A percentile compares a stretch with the other conserved stretches of the same genome.
phyloP scores from a whole-genome alignment of 83 land plant species.

The Diphasiastrum complanatum region DNA sequence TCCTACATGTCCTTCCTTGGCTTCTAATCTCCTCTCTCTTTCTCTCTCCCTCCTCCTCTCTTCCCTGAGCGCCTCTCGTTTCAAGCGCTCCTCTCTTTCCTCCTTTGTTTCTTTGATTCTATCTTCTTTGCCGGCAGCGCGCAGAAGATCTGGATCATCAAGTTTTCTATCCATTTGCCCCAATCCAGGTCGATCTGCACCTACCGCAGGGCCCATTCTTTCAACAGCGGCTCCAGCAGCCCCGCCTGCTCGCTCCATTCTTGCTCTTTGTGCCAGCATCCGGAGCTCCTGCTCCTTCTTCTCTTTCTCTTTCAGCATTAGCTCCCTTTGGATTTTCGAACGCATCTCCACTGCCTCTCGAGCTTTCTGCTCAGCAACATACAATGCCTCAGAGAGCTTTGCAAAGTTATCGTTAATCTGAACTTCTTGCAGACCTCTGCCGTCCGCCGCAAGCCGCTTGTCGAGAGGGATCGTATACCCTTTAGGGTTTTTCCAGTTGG shows the following conservation, averaged over 20 bases:
- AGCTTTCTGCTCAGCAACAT: slow-evolving; percentile 94
- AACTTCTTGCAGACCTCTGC: slow-evolving; percentile 90
- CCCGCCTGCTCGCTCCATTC: slow-evolving; percentile 78
- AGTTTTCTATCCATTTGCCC: slow-evolving; percentile 32
- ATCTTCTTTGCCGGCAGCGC: slow-evolving; percentile 24
- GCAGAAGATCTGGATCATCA: slow-evolving; percentile 5
- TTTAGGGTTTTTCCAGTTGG: slow-evolving; percentile 96
- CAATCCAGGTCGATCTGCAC: not conserved
- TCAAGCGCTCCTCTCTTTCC: slow-evolving; percentile 67
- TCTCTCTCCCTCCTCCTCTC: slow-evolving; percentile 88
- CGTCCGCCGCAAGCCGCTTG: slow-evolving; percentile 92
- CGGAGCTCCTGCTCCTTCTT: slow-evolving; percentile 81
- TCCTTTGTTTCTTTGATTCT: slow-evolving; percentile 52
- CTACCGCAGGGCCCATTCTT: not conserved
- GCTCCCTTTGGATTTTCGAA: slow-evolving; percentile 83
- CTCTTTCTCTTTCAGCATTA: slow-evolving; percentile 88
- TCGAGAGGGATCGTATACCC: slow-evolving; percentile 94
- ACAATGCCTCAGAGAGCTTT: slow-evolving; percentile 75
- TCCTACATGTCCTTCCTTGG: slow-evolving; percentile 67
- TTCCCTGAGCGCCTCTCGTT: slow-evolving; percentile 70
- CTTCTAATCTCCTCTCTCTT: slow-evolving; percentile 81
- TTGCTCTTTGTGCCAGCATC: slow-evolving; percentile 71
- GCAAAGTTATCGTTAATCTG: slow-evolving; percentile 97
- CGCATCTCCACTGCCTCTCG: slow-evolving; percentile 92
- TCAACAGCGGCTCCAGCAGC: slow-evolving; percentile 25